Percentiles rank a stretch among this genome's conserved stretches.
Conservation (phyloP, 2,329 filamentous ascomycete genomes). For the Hirsutella minnesotensis region DNA sequence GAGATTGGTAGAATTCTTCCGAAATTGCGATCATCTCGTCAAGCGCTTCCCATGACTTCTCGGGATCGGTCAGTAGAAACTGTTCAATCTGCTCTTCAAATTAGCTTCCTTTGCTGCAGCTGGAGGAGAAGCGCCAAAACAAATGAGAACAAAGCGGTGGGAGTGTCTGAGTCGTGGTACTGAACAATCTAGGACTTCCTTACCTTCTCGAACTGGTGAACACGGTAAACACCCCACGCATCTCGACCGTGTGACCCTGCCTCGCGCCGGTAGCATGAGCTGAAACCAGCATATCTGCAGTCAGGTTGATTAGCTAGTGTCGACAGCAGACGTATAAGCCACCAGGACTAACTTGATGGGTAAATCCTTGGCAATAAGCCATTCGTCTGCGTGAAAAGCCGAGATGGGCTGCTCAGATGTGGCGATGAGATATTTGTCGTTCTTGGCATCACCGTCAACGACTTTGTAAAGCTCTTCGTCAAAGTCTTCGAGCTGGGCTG, state of each 20-base stretch:
- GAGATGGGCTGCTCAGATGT: constrained; percentile 94
- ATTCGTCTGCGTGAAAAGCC: constrained; percentile 85
- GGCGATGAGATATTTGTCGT: constrained; percentile 70
- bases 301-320: background rate
- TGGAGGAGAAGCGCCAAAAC: background rate
- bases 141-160: background rate
- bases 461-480: constrained; percentile 99
- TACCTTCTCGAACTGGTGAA: constrained; percentile 95
- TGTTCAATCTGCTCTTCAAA: constrained; percentile 46
- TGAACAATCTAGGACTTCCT: background rate
- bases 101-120: constrained; percentile 1
- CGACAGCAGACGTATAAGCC: too few relatives aligned
- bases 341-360: constrained; percentile 70
- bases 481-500: constrained; percentile 91
- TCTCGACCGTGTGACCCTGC: constrained; percentile 78
- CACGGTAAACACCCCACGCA: constrained; percentile 95
- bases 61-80: constrained; percentile 70
- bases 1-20: constrained; percentile 89
- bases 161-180: background rate
- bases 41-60: constrained; percentile 87
- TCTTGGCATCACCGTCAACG: constrained; percentile 71
- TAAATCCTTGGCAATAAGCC: constrained; percentile 73
- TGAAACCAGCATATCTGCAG: constrained; percentile 77
- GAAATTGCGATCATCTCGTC: constrained; percentile 85
- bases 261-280: constrained; percentile 91